Percentiles rank a stretch among this genome's conserved stretches.
phyloP scores from a whole-genome alignment of 805 yeast species.

The Jamesozyma lodderae region DNA sequence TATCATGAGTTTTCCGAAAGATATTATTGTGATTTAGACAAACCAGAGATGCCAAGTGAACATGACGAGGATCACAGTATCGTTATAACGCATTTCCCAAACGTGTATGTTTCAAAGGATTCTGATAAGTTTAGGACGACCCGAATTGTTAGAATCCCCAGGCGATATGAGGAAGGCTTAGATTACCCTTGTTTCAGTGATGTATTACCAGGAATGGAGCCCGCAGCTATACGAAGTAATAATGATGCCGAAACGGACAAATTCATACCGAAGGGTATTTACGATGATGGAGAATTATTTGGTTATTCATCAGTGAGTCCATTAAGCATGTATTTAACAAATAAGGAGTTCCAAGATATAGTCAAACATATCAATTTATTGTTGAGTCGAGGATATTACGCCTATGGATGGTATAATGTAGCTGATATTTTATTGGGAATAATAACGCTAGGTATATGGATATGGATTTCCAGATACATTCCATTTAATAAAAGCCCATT shows the following conservation, averaged over 20 bases:
- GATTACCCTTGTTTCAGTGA: constrained; percentile 48
- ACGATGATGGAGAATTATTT: constrained; percentile 37
- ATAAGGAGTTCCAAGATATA: constrained; percentile 35
- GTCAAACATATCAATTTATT: constrained; percentile 37
- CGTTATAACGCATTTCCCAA: constrained; percentile 61
- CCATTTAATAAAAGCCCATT: constrained; percentile 23
- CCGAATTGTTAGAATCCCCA: constrained; percentile 58
- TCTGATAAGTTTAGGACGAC: constrained; percentile 32
- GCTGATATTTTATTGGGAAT: constrained; percentile 32
- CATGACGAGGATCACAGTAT: constrained; percentile 31
- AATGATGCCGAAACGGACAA: constrained; percentile 5
- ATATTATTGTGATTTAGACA: constrained; percentile 24
- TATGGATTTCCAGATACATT: constrained; percentile 28
- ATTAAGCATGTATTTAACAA: constrained; percentile 31
- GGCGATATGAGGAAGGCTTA: constrained; percentile 35
- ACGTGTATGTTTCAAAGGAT: constrained; percentile 34
- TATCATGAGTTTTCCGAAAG: constrained; percentile 51
- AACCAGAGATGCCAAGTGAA: constrained; percentile 9
- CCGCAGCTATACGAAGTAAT: constrained; percentile 49
- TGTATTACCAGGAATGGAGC: constrained; percentile 50
- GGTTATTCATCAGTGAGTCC: constrained; percentile 51
- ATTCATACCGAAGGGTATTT: constrained; percentile 34
- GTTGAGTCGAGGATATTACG: constrained; percentile 34
- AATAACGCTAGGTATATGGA: constrained; percentile 35
- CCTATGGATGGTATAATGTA: constrained; percentile 33